These are phyloP conservation scores for Phytophthora pinifolia DNA, from an alignment of 352 stramenopile genomes.

Conservation along the genomic window DNA sequence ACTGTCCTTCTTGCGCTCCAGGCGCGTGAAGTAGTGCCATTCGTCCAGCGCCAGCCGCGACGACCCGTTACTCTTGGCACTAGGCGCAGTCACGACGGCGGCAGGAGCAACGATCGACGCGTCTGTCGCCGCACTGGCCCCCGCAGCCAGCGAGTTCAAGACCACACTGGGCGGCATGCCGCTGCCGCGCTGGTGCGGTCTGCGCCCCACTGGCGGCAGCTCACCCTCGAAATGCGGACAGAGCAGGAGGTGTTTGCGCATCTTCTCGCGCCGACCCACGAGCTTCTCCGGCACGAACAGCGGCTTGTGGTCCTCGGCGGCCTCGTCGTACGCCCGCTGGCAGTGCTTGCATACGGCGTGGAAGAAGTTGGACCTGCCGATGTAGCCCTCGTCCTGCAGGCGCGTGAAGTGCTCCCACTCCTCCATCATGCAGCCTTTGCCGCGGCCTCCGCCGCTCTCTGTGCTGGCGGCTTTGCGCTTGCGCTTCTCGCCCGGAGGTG, in stretches of 20 bases:
- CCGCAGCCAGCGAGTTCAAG: constrained; percentile 16
- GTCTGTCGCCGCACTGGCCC: neutral
- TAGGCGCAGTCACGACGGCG: neutral
- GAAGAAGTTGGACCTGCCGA: constrained; percentile 86
- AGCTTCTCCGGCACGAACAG: constrained; percentile 60
- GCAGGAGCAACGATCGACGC: constrained; percentile 3
- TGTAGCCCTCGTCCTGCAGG: constrained; percentile 76
- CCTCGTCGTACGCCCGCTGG: constrained; percentile 59
- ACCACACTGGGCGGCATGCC: constrained; percentile 24
- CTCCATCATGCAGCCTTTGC: constrained; percentile 84
- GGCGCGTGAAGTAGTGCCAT: constrained; percentile 77
- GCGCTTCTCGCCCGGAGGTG: constrained; percentile 39
- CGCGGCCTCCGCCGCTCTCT: constrained; percentile 45
- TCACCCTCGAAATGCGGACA: constrained; percentile 70
- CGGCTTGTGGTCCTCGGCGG: constrained; percentile 52
- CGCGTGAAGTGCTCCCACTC: constrained; percentile 81
- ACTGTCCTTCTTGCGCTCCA: constrained; percentile 74
- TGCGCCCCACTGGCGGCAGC: constrained; percentile 54
- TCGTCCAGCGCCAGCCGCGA: constrained; percentile 64
- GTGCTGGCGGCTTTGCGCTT: constrained; percentile 42
- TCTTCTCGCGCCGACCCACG: constrained; percentile 74
- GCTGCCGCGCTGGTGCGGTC: constrained; percentile 20
- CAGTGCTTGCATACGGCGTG: constrained; percentile 72
- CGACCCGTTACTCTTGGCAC: constrained; percentile 17
- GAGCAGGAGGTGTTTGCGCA: constrained; percentile 68